These are phyloP conservation scores for Hirschfeldia incana DNA, from an alignment of 345 rosid genomes.

Conservation along the genomic window DNA sequence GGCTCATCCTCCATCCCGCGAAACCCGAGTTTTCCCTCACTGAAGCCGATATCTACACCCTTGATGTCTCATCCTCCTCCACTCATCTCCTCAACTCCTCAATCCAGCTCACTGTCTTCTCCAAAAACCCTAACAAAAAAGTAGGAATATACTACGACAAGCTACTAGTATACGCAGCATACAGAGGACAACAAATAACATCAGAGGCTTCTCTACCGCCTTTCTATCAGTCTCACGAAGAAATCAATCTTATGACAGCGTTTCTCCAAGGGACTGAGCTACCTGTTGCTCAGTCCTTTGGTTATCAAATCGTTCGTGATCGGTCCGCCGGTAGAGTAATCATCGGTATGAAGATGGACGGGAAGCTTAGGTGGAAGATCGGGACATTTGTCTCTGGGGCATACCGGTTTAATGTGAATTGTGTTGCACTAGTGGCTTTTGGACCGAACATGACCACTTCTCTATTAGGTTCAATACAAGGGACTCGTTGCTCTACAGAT, in stretches of 20 bases:
- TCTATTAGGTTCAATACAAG: conserved; percentile 57
- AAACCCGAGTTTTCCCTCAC: conserved; percentile 73
- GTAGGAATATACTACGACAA: conserved; percentile 84
- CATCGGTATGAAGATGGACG: conserved; percentile 58
- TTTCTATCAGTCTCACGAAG: conserved; percentile 76
- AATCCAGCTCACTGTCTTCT: conserved; percentile 60
- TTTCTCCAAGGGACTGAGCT: conserved; percentile 61
- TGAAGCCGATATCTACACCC: conserved; percentile 61
- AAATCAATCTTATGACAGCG: conserved; percentile 57
- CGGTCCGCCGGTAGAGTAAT: conserved; percentile 54
- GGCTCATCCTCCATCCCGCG: conserved; percentile 73
- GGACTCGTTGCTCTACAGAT: conserved; percentile 65
- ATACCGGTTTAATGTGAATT: conserved; percentile 61
- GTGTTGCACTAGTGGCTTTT: conserved; percentile 64
- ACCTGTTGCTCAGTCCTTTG: conserved; percentile 65
- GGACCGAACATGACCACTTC: conserved; percentile 47
- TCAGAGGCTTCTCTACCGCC: conserved; percentile 58
- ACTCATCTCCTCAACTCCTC: conserved; percentile 84
- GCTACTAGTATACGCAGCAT: conserved; percentile 58
- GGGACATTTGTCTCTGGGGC: conserved; percentile 87
- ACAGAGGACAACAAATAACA: conserved; percentile 82
- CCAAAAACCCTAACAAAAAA: conserved; percentile 67
- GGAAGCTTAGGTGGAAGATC: conserved; percentile 76
- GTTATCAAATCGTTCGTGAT: conserved; percentile 66
- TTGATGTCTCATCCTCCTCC: conserved; percentile 53